A percentile compares a stretch with the other conserved stretches of the same genome.
phyloP scores from a whole-genome alignment of 2,329 filamentous ascomycete species.

The Epicoccum nigrum region DNA sequence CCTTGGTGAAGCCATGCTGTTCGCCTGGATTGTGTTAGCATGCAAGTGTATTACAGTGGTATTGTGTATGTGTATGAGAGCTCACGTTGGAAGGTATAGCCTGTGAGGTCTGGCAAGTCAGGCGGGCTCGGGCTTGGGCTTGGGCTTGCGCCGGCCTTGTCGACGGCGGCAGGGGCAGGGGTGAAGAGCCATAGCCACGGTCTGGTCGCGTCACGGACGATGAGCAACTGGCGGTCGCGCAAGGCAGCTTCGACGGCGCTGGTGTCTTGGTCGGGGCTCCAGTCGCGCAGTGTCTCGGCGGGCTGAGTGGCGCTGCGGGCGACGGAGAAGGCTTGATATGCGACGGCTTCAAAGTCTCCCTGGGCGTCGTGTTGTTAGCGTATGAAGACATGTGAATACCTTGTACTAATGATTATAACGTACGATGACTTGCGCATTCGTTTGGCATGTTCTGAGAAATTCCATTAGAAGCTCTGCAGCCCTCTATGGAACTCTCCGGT shows the following conservation, averaged over 20 bases:
- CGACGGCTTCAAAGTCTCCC: constrained; percentile 47
- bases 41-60: constrained; percentile 22
- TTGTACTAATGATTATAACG: constrained; percentile 2
- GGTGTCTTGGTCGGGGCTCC: constrained; percentile 32
- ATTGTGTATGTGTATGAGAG: neutral
- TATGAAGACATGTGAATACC: too few relatives aligned
- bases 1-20: constrained; percentile 42
- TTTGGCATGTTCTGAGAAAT: constrained; percentile 47
- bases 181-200: constrained; percentile 47
- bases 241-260: constrained; percentile 41
- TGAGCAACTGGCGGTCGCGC: constrained; percentile 34
- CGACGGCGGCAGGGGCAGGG: constrained; percentile 31
- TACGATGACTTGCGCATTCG: constrained; percentile 49
- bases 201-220: constrained; percentile 38
- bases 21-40: constrained; percentile 39
- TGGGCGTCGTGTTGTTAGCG: constrained; percentile 28
- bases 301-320: constrained; percentile 27
- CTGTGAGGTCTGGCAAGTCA: constrained; percentile 36
- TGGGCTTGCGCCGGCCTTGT: constrained; percentile 26
- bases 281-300: constrained; percentile 21
- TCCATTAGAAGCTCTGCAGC: constrained; percentile 45
- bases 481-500: constrained; percentile 47
- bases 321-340: constrained; percentile 46
- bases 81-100: constrained; percentile 42
- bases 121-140: too few relatives aligned